Percentiles rank a stretch among this genome's conserved stretches.
Evolutionary conservation across 176 grass and related monocot genomes (phyloP).

Genomic region (Musa itinerans): DNA sequence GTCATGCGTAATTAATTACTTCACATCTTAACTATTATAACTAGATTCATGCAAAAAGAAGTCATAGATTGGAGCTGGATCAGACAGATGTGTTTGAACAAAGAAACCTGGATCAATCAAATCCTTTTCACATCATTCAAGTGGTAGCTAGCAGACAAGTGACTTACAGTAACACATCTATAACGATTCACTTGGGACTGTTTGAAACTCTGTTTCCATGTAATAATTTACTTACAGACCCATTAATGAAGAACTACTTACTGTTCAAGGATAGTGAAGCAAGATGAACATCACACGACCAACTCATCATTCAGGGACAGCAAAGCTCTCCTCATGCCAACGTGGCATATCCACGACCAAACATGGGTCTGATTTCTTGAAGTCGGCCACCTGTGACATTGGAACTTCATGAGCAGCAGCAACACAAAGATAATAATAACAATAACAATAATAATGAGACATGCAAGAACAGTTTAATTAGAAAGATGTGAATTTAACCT

Average conservation of each 20-base stretch:
- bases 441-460: background rate
- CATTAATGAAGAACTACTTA: background rate
- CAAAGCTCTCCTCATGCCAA: slow-evolving; percentile 75
- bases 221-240: slow-evolving; percentile 5
- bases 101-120: too few relatives aligned
- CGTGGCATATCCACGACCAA: slow-evolving; percentile 47
- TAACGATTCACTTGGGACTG: background rate
- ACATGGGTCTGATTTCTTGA: slow-evolving; percentile 82
- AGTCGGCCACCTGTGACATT: slow-evolving; percentile 60
- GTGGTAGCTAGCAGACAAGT: too few relatives aligned
- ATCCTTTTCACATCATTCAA: too few relatives aligned
- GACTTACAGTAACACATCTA: too few relatives aligned
- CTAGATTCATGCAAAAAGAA: too few relatives aligned
- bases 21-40: too few relatives aligned
- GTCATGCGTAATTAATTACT: too few relatives aligned
- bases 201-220: background rate
- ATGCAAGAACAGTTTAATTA: background rate
- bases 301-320: slow-evolving; percentile 54
- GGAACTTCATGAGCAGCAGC: background rate
- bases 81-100: too few relatives aligned
- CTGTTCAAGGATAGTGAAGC: background rate
- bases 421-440: background rate
- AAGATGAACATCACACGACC: background rate
- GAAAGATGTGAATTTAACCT: slow-evolving; percentile 29
- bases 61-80: too few relatives aligned